Base-by-base conservation (phyloP, 2,329 filamentous ascomycete genomes). In the Rhytidhysteron rufulum region DNA sequence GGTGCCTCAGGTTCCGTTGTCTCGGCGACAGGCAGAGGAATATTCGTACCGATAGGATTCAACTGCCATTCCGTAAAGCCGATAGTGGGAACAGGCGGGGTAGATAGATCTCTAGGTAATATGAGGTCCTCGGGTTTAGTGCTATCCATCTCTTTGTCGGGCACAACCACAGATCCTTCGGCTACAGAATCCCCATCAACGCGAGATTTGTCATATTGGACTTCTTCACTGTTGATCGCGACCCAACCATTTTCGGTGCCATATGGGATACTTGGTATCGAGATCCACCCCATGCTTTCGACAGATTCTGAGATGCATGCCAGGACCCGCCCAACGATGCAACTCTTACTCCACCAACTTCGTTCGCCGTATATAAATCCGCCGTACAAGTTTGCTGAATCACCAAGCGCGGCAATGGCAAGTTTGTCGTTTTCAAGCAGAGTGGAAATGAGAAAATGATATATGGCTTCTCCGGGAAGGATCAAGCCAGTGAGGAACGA, bases 301-400 rank as follows among this genome's bases (percentile, higher is more conserved):
- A 62, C 60, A 5, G 69, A 66, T 11, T 64, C 69, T 6, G 66
- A 55, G 20, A 68, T 39, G 31, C 70, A 67, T 24, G 71, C 71
- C 20, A 81, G 43, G 1, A 80, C 73, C 20, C 75, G 68, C 0
- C 73, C 74, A n/a, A 78, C 67, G 22, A 80, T 64, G 29, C 71
- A 77, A 31, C 63, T 64, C 52, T 78, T 79, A 52, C 75, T 79
- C 77, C 77, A 81, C 68, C 73, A 81, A 34, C 69, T 74, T 24
- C 65, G 65, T 3, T 61, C 66, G 6, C 60, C 50, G 43, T 75
- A 77, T 17, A 74, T 54, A 44, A 81, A 78, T 2, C 77, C 78
- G 16, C 76, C 74, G 39, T 77, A 72, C 0, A 80, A 59, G 47
- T 76, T 75, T 0, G 70, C 73, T 6, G 66, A 63, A 10, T 75